Evolutionary conservation across 2,329 filamentous ascomycete genomes (phyloP), one percentile per base, ranked within the genome.

Genomic region (Fusarium pilosicola): DNA sequence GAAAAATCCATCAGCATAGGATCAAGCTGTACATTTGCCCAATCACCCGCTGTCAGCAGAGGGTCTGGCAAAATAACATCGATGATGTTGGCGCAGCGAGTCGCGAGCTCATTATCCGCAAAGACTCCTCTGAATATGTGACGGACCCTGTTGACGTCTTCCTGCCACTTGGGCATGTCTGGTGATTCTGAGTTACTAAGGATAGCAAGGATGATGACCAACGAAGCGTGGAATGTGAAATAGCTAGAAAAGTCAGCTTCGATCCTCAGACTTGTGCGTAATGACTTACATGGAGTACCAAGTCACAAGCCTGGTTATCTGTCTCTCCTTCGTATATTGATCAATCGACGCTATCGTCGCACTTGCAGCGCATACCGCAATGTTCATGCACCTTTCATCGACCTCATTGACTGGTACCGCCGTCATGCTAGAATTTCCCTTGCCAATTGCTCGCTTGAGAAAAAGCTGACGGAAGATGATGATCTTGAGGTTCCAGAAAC

Each of bases 341-440:
- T 52, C 17, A 11, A 52, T 52, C 17, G 48, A 34, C 4, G 3
- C 17, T 26, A 52, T 34, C 12, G 30, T 52, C 12, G 30, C 30
- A 52, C 48, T 52, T 1, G 48, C 48, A 20, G 48, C 30, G 3
- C 17, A 18, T 3, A 36, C 3, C 3, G 30, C 48, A 34, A 52
- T 36, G 6, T 3, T 34, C 48, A 52, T 52, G 3, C 48, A 52
- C 12, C 2, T 52, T 36, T 36, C 30, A 3, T 36, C 13, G 7
- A 4, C 30, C 12, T 52, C 12, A 15, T 26, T 52, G 3, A 8
- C 30, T 20, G 48, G 17, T 8, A 20, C 12, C 1, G n/a, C 12
- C 1, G n/a, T 6, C 0, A 15, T 14, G 30, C 17, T 34, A 15
- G 48, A 6, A 24, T 24, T 8, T 6, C 17, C 17, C 4, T 0